Evolutionary conservation across 768 basidiomycete genomes (phyloP), one percentile per base, ranked within the genome.

Genomic region (Amanita exitialis): DNA sequence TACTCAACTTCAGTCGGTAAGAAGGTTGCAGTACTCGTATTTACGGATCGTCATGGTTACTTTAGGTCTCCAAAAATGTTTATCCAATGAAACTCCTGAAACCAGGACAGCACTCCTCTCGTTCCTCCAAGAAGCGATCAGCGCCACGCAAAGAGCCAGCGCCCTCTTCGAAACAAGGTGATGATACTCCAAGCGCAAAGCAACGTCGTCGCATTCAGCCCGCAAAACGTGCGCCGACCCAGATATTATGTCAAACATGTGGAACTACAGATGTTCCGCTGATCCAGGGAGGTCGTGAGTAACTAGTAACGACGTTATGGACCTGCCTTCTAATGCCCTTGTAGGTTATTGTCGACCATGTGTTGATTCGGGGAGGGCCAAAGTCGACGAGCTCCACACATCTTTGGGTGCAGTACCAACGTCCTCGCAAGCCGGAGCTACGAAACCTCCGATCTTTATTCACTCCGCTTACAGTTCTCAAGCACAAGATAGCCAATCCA

Each of bases 241-340:
- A 70, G 12, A 71, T 77, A 8, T 66, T 70, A 28, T 89, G 86
- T 55, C 65, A 73, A 35, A 65, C 76, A 5, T 89, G 86, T 62
- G 75, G 76, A 39, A 74, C 78, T 61, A 77, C 74, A 13, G 82
- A 85, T 58, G 86, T 88, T 12, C 86, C 86, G 6, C 69, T 89
- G n/a, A 77, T 87, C 47, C 71, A 82, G 61, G 84, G 84, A 52
- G 86, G 86, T 37, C 74, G 86, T 87, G 56, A 73, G 85, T 74
- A 21, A 4, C 49, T 13, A 16, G n/a, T 45, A 45, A 6, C 6
- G 42, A 16, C 27, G 34, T 9, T 15, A 7, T 3, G 30, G 20
- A 18, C 12, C 12, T 2, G 16, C 20, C 16, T 10, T 41, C 18
- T 46, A 13, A 47, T 20, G 16, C 4, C 13, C n/a, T 42, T 48